These are phyloP conservation scores for Psophocarpus tetragonolobus DNA, from an alignment of 306 rosid genomes.

Conservation along the genomic window DNA sequence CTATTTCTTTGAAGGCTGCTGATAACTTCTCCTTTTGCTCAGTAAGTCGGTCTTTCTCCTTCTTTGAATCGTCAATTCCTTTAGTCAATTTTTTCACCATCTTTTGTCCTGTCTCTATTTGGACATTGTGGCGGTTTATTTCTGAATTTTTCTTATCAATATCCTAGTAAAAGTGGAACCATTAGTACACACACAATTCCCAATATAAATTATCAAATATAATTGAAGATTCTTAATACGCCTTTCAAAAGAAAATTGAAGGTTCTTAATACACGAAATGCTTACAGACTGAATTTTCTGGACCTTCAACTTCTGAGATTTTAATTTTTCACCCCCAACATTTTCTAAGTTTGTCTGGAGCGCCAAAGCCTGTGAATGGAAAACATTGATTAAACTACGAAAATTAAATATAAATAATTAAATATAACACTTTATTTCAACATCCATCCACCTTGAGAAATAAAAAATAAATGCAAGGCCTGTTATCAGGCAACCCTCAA, in stretches of 20 bases:
- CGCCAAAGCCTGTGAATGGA: slow-evolving; percentile 59
- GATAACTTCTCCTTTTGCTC: slow-evolving; percentile 66
- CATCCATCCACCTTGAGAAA: slow-evolving; percentile 9
- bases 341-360: slow-evolving; percentile 86
- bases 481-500: slow-evolving; percentile 25
- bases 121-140: slow-evolving; percentile 88
- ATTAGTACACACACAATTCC: slow-evolving; percentile 37
- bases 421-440: slow-evolving; percentile 1
- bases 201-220: too few relatives aligned
- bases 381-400: slow-evolving; percentile 6
- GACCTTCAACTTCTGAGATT: slow-evolving; percentile 80
- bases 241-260: too few relatives aligned
- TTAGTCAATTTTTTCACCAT: slow-evolving; percentile 78
- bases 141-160: slow-evolving; percentile 79
- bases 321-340: slow-evolving; percentile 87
- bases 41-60: slow-evolving; percentile 67
- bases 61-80: slow-evolving; percentile 80
- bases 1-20: slow-evolving; percentile 72
- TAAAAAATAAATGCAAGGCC: slow-evolving; percentile 20
- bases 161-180: slow-evolving; percentile 56
- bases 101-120: slow-evolving; percentile 84
- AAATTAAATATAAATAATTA: slow-evolving; percentile 18
- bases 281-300: slow-evolving; percentile 88
- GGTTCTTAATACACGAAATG: slow-evolving; percentile 30
- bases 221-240: slow-evolving; percentile 28